Conservation (phyloP, 352 stramenopile species). For the Phytophthora sp. region DNA sequence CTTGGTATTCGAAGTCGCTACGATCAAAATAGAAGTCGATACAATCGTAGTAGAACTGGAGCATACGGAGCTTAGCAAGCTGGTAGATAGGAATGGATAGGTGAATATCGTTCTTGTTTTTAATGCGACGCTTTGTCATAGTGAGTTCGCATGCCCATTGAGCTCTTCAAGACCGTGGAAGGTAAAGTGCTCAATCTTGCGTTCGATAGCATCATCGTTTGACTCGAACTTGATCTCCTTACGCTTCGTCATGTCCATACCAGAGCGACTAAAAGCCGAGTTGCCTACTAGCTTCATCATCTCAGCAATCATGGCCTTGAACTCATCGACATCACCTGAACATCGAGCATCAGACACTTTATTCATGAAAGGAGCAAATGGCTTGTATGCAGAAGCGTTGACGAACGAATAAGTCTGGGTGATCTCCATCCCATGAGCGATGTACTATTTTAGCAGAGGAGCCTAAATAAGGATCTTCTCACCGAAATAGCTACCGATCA, state of each 20-base stretch:
- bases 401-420: constrained; percentile 41
- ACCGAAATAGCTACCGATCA: constrained; percentile 48
- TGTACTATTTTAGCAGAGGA: constrained; percentile 46
- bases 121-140: not conserved
- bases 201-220: not conserved
- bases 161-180: constrained; percentile 17
- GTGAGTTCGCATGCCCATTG: constrained; percentile 14
- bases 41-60: constrained; percentile 8
- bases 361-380: constrained; percentile 30
- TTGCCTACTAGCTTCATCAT: constrained; percentile 27
- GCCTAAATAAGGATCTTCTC: constrained; percentile 45
- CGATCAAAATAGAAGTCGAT: constrained; percentile 1
- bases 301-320: constrained; percentile 19
- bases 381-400: constrained; percentile 13
- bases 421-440: constrained; percentile 37
- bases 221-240: constrained; percentile 19
- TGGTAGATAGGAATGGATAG: not conserved
- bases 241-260: constrained; percentile 22
- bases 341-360: constrained; percentile 28
- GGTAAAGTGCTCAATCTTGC: constrained; percentile 4
- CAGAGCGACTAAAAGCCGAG: constrained; percentile 13
- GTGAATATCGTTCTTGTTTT: not conserved
- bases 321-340: constrained; percentile 26
- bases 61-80: not conserved
- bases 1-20: too few relatives aligned